Base-by-base conservation (phyloP, 495 filamentous ascomycete species). In the Tetracladium marchalianum region DNA sequence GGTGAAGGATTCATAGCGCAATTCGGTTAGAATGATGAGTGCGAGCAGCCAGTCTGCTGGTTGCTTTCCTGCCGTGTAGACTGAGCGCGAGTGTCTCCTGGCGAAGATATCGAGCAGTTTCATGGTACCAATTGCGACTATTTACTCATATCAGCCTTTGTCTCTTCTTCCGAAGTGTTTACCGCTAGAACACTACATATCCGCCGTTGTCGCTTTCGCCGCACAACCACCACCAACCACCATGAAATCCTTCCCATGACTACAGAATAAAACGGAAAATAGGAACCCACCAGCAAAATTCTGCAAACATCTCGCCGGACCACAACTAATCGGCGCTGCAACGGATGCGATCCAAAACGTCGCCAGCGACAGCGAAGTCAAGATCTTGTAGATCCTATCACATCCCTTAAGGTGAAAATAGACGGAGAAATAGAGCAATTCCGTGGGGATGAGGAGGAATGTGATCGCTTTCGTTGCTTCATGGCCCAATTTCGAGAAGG, bases 1-100 rank as follows among this genome's bases (percentile, higher is more conserved):
- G 5, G 58, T 58, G 50, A 66, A 66, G 36, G 57, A 61, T 27
- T 66, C 63, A 43, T 62, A 65, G 47, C 63, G 56, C 5, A 66
- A 53, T 44, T 66, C 63, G 4, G 58, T 64, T 22, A 65, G 43
- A 9, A 60, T 18, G 11, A 62, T 39, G 19, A 65, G 41, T 11
- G 63, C 47, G 31, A 53, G 41, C 2, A 59, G 38, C 49, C 52
- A 58, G 17, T 54, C 49, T 17, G 56, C 33, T 13, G 63, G 63
- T 18, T 24, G 15, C 15, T 43, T 52, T 15, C 52, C 51, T 12
- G 54, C 45, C 9, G 49, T 53, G 43, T 63, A 65, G 17, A 31
- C 48, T 15, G 58, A 62, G 24, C 58, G 43, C 3, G 40, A 41
- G 39, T 61, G 34, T 17, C 50, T 49, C 9, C 59, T 52, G 13